Percentiles rank a stretch among this genome's conserved stretches.
Evolutionary conservation across 208 protist genomes (phyloP).

Genomic region (Leishmania gerbilli): DNA sequence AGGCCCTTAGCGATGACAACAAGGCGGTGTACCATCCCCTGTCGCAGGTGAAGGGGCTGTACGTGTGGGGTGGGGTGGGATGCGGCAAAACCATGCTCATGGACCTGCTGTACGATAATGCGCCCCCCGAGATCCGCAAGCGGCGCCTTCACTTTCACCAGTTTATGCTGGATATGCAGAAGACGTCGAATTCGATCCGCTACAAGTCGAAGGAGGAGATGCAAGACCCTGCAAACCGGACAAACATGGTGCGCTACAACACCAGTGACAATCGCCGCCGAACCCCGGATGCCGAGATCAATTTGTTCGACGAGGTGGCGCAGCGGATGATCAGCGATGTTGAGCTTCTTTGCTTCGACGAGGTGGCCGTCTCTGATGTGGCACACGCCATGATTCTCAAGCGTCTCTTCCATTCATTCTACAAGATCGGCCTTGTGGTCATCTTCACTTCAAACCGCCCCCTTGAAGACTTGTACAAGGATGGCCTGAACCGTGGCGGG

Average conservation of each 20-base stretch:
- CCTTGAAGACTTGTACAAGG: constrained; percentile 89
- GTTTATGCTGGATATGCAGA: constrained; percentile 96
- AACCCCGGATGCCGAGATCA: constrained; percentile 68
- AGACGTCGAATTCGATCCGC: constrained; percentile 75
- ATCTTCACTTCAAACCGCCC: constrained; percentile 94
- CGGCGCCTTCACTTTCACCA: constrained; percentile 95
- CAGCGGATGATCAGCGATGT: constrained; percentile 88
- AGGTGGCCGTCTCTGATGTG: constrained; percentile 93
- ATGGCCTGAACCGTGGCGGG: constrained; percentile 91
- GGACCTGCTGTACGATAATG: constrained; percentile 94
- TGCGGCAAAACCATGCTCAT: constrained; percentile 97
- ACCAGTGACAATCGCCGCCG: constrained; percentile 45
- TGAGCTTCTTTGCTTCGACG: constrained; percentile 95
- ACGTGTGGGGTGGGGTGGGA: constrained; percentile 95
- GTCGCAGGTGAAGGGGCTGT: constrained; percentile 90
- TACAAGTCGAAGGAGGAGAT: constrained; percentile 67
- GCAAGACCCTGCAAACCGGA: constrained; percentile 26
- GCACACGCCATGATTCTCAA: constrained; percentile 96
- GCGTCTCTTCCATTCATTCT: constrained; percentile 91
- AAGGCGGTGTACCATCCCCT: constrained; percentile 69
- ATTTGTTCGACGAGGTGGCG: constrained; percentile 86
- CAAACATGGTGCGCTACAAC: constrained; percentile 62
- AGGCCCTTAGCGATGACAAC: constrained; percentile 43
- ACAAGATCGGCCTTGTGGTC: constrained; percentile 91
- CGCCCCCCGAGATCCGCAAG: constrained; percentile 77